These are phyloP conservation scores for Acanthamoeba castellanii DNA, from an alignment of 208 protist genomes.

Conservation along the genomic window DNA sequence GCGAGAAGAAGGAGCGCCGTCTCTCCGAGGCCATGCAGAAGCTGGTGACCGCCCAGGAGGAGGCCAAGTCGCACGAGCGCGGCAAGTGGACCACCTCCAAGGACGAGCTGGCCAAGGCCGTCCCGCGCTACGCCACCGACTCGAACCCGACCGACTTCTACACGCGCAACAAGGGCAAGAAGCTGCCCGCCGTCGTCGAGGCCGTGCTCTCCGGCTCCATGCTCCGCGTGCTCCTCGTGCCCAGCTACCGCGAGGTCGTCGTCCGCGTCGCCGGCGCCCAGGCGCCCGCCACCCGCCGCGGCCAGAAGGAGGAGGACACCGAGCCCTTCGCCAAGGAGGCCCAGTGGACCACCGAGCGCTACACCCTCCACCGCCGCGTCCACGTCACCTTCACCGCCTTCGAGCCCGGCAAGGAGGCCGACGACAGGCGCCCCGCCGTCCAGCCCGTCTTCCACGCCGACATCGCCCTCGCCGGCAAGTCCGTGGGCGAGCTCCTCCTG, in stretches of 20 bases:
- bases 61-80: constrained; percentile 54
- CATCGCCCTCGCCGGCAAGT: constrained; percentile 60
- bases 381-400: constrained; percentile 68
- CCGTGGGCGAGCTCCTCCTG: constrained; percentile 68
- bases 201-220: constrained; percentile 69
- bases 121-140: constrained; percentile 22
- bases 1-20: constrained; percentile 25
- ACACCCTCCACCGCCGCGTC: constrained; percentile 56
- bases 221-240: constrained; percentile 49
- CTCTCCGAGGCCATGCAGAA: constrained; percentile 42
- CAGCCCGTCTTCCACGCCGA: constrained; percentile 60
- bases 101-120: constrained; percentile 54
- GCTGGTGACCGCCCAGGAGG: constrained; percentile 1
- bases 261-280: constrained; percentile 56
- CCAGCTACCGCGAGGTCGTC: constrained; percentile 62
- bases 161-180: constrained; percentile 69
- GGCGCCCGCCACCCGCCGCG: constrained; percentile 38
- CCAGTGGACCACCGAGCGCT: constrained; percentile 72
- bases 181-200: constrained; percentile 58
- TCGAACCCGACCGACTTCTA: constrained; percentile 65
- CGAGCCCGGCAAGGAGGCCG: constrained; percentile 70
- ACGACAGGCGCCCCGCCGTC: constrained; percentile 4
- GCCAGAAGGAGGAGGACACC: constrained; percentile 58
- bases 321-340: constrained; percentile 74
- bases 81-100: constrained; percentile 70